These are phyloP conservation scores for Ceratorhiza oryzae-sativae DNA, from an alignment of 1,284 basidiomycete genomes.

Conservation along the genomic window DNA sequence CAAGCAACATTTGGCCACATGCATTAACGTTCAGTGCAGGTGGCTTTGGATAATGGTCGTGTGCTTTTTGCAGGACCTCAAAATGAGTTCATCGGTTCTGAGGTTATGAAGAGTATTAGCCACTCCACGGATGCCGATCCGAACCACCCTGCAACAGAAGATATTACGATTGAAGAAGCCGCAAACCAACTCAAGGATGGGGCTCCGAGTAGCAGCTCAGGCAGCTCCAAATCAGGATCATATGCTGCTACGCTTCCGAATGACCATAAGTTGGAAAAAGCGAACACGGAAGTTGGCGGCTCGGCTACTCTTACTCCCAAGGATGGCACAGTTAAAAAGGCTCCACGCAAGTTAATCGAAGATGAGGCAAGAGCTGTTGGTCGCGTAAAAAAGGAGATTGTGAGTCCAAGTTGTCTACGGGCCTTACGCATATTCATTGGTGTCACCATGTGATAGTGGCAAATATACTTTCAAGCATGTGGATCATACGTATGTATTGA, in stretches of 20 bases:
- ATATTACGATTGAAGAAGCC: slow-evolving; percentile 45
- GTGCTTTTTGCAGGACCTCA: slow-evolving; percentile 74
- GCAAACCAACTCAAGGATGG: slow-evolving; percentile 49
- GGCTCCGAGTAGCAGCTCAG: slow-evolving; percentile 53
- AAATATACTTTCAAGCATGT: slow-evolving; percentile 75
- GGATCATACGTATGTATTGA: slow-evolving; percentile 52
- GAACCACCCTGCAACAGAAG: slow-evolving; percentile 46
- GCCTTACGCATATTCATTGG: neutral
- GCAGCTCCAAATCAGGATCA: slow-evolving; percentile 40
- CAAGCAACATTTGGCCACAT: slow-evolving; percentile 46
- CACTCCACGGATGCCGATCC: slow-evolving; percentile 62
- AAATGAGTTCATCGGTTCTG: slow-evolving; percentile 71
- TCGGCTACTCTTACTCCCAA: slow-evolving; percentile 49
- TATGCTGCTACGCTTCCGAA: slow-evolving; percentile 27
- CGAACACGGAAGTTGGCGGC: slow-evolving; percentile 1
- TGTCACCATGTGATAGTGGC: slow-evolving; percentile 58
- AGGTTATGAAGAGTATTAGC: slow-evolving; percentile 70
- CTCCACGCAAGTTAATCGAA: slow-evolving; percentile 84
- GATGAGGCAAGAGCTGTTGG: slow-evolving; percentile 91
- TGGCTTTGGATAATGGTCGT: slow-evolving; percentile 87
- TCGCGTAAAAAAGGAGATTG: slow-evolving; percentile 73
- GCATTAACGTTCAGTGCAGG: slow-evolving; percentile 46
- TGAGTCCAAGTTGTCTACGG: neutral
- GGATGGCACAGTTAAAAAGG: slow-evolving; percentile 52
- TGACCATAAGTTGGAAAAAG: slow-evolving; percentile 24